A percentile compares a stretch with the other conserved stretches of the same genome.
These are phyloP conservation scores for Pisolithus tinctorius DNA, from an alignment of 768 basidiomycete species.

Conservation along the genomic window DNA sequence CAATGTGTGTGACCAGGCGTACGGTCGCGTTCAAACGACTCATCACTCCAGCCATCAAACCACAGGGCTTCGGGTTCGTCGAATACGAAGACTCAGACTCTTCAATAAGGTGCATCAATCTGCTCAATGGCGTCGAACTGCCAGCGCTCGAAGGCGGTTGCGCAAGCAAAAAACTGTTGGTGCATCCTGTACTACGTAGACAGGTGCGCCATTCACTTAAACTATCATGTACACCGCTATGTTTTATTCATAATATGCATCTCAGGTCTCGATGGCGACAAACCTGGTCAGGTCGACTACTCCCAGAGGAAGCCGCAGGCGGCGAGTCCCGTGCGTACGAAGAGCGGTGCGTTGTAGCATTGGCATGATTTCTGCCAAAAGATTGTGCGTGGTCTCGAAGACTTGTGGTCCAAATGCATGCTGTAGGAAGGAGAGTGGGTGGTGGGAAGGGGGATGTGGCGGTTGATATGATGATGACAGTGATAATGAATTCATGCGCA, in stretches of 20 bases:
- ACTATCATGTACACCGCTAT: not conserved
- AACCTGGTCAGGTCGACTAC: slow-evolving; percentile 60
- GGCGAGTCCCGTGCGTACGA: slow-evolving; percentile 76
- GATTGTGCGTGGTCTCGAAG: slow-evolving; percentile 22
- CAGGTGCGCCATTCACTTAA: slow-evolving; percentile 39
- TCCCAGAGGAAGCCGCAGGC: slow-evolving; percentile 79
- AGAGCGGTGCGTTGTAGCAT: slow-evolving; percentile 65
- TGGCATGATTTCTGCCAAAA: slow-evolving; percentile 32
- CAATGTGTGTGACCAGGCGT: slow-evolving; percentile 74
- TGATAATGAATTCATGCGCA: slow-evolving; percentile 2
- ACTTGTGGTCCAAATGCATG: slow-evolving; percentile 13
- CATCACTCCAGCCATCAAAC: slow-evolving; percentile 87
- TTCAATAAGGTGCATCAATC: slow-evolving; percentile 67
- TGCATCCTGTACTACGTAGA: slow-evolving; percentile 85
- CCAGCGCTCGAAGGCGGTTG: slow-evolving; percentile 57
- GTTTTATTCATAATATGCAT: not conserved
- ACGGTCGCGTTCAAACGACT: slow-evolving; percentile 93
- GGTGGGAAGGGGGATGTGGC: slow-evolving; percentile 11
- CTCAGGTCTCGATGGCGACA: slow-evolving; percentile 77
- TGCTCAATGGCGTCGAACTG: slow-evolving; percentile 58
- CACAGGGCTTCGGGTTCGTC: slow-evolving; percentile 96
- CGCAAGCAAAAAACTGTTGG: slow-evolving; percentile 63
- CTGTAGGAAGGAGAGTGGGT: slow-evolving; percentile 12
- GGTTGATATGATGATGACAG: slow-evolving; percentile 2
- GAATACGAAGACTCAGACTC: slow-evolving; percentile 92